These are phyloP conservation scores for Kwoniella sp. DNA, from an alignment of 768 basidiomycete genomes.

Conservation along the genomic window DNA sequence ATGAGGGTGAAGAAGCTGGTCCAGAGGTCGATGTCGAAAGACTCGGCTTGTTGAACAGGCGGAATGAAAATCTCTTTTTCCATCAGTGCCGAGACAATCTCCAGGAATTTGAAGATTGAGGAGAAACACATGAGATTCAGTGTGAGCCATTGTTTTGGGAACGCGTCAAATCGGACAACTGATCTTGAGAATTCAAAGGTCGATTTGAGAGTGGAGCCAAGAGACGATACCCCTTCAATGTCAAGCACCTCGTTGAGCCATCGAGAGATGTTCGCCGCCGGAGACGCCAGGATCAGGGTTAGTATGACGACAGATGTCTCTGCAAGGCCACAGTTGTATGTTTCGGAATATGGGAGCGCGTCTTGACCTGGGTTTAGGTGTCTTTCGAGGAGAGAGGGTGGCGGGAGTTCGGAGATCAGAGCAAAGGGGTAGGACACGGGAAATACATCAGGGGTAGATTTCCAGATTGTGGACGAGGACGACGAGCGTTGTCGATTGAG, in stretches of 20 bases:
- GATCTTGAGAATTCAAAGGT: conserved; percentile 80
- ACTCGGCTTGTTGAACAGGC: conserved; percentile 62
- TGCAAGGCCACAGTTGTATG: conserved; percentile 75
- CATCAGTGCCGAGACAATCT: conserved; percentile 74
- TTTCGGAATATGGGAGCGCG: conserved; percentile 50
- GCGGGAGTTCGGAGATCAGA: conserved; percentile 64
- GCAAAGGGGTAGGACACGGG: conserved; percentile 94
- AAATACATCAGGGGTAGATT: conserved; percentile 74
- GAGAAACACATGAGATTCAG: conserved; percentile 85
- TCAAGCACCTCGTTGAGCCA: conserved; percentile 80
- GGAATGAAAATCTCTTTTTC: conserved; percentile 76
- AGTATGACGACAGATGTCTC: conserved; percentile 85
- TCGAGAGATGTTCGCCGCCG: conserved; percentile 71
- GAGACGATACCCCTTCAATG: conserved; percentile 83
- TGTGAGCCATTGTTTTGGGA: conserved; percentile 88
- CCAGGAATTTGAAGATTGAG: conserved; percentile 83
- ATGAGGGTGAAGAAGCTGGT: conserved; percentile 76
- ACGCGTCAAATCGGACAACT: conserved; percentile 82
- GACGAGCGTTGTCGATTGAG: conserved; percentile 69
- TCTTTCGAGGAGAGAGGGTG: conserved; percentile 56
- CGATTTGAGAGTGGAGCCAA: conserved; percentile 68
- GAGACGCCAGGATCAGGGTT: conserved; percentile 76
- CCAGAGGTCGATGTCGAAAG: conserved; percentile 80
- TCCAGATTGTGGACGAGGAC: conserved; percentile 56
- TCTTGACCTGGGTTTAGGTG: conserved; percentile 57